Percentiles rank a stretch among this genome's conserved stretches.
These are phyloP conservation scores for Mycena sp. DNA, from an alignment of 1,284 basidiomycete species.

Conservation along the genomic window DNA sequence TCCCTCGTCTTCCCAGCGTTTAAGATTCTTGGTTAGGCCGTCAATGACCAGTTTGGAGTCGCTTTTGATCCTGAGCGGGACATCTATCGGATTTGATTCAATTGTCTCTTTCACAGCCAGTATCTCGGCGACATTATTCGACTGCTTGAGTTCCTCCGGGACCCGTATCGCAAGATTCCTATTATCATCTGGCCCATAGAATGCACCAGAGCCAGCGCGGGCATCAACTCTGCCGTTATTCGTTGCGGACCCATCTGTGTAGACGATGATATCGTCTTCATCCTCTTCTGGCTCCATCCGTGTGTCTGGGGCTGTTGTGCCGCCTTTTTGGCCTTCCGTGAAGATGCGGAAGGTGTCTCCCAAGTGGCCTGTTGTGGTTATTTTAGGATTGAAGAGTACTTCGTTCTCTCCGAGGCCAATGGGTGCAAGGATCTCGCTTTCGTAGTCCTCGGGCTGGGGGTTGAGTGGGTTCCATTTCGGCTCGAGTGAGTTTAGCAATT, in stretches of 20 bases:
- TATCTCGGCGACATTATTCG: slow-evolving; percentile 13
- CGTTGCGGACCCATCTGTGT: slow-evolving; percentile 5
- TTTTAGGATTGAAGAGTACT: neutral
- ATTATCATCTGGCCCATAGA: neutral
- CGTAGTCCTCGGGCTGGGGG: slow-evolving; percentile 19
- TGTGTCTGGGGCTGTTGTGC: neutral
- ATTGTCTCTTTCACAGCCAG: slow-evolving; percentile 17
- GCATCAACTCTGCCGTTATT: slow-evolving; percentile 1
- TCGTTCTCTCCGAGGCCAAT: neutral
- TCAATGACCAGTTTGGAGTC: slow-evolving; percentile 20
- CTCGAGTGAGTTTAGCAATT: slow-evolving; percentile 2
- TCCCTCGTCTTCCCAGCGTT: slow-evolving; percentile 24
- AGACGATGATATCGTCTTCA: slow-evolving; percentile 3
- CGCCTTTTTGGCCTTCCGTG: neutral
- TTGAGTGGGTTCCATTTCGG: slow-evolving; percentile 21
- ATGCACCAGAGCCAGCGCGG: neutral
- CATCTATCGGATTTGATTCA: slow-evolving; percentile 6
- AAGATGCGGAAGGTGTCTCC: slow-evolving; percentile 7
- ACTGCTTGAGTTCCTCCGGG: slow-evolving; percentile 4
- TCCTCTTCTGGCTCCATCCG: neutral
- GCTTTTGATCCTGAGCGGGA: neutral
- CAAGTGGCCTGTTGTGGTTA: neutral
- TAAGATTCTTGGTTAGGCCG: slow-evolving; percentile 32
- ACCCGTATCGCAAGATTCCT: neutral
- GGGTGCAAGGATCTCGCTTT: neutral